phyloP scores from a whole-genome alignment of 345 rosid species.

The Salix koriyanagi region DNA sequence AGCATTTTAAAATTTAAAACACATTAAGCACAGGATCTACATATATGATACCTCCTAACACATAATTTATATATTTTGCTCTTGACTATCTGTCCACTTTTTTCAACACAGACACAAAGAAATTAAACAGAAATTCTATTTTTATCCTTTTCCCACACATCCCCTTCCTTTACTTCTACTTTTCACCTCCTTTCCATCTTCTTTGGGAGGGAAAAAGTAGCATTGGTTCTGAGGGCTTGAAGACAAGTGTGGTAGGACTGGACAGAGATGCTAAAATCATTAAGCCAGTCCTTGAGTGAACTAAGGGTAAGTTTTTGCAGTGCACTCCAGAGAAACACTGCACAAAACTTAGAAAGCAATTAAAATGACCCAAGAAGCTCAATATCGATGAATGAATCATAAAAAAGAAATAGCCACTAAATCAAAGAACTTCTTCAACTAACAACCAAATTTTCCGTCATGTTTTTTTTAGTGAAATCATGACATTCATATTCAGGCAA shows the following conservation, averaged over 20 bases:
- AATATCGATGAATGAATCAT: background rate
- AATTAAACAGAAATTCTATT: background rate
- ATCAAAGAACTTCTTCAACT: background rate
- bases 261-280: background rate
- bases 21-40: background rate
- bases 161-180: background rate
- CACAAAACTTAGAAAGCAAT: background rate
- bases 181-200: too few relatives aligned
- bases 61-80: background rate
- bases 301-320: background rate
- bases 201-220: too few relatives aligned
- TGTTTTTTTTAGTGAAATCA: background rate
- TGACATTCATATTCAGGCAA: background rate
- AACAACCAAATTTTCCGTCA: background rate
- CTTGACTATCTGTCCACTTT: background rate
- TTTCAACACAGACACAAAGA: background rate
- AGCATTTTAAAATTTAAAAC: background rate
- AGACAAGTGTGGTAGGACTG: background rate
- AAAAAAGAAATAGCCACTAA: background rate
- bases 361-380: background rate
- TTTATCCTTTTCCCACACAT: too few relatives aligned
- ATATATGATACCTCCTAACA: too few relatives aligned
- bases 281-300: background rate
- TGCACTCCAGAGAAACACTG: background rate
- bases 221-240: background rate